These are phyloP conservation scores for Artemisia tridentata DNA, from an alignment of 129 eudicot genomes.

Conservation along the genomic window DNA sequence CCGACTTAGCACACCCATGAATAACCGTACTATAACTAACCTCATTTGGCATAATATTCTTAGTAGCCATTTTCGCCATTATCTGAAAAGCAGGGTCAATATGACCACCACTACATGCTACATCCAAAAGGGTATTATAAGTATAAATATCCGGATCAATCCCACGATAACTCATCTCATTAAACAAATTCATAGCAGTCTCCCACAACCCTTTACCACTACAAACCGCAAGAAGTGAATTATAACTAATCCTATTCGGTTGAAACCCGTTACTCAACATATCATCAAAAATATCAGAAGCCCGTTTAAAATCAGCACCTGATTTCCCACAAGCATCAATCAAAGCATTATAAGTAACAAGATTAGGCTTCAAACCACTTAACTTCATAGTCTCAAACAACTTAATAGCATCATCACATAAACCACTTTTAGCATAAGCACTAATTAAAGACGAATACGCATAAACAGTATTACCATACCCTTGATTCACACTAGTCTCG, in stretches of 20 bases:
- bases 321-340: constrained; percentile 97
- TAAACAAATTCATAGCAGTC: constrained; percentile 54
- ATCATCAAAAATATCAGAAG: constrained; percentile 66
- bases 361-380: constrained; percentile 73
- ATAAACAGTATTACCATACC: constrained; percentile 88
- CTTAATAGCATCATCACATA: constrained; percentile 65
- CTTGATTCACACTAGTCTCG: constrained; percentile 63
- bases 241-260: no score
- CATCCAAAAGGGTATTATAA: no score
- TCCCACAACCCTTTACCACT: constrained; percentile 95
- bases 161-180: constrained; percentile 74
- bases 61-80: no score
- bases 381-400: constrained; percentile 68
- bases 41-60: no score
- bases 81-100: no score
- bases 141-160: no score
- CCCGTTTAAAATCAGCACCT: constrained; percentile 74
- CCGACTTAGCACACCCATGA: no score
- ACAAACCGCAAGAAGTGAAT: constrained; percentile 87
- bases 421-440: constrained; percentile 89
- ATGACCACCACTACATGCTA: no score
- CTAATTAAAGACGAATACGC: constrained; percentile 87
- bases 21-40: no score
- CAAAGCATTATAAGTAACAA: constrained; percentile 80
- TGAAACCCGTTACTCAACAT: constrained; percentile 70